Evolutionary conservation across 1,284 basidiomycete genomes (phyloP), one percentile per base, ranked within the genome.

Genomic region (Peniophora sp.): DNA sequence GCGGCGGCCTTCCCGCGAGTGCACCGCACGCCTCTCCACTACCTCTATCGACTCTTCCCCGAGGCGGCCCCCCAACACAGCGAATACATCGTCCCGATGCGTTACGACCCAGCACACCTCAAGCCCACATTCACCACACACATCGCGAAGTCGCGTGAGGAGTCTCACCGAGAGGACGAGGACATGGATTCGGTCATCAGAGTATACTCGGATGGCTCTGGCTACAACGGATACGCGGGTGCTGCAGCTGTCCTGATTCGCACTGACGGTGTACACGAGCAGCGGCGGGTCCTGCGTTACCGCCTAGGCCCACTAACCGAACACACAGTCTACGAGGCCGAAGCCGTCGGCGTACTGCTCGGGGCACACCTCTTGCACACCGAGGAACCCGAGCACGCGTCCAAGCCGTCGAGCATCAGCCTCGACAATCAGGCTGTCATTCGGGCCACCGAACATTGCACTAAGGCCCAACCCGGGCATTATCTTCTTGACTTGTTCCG

Each of bases 241-340:
- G 62, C 62, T 14, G 57, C 63, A 35, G 62, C 60, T 8, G 52
- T 58, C 11, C 12, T 57, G 37, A n/a, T 41, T 5, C 37, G 37
- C 6, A 41, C 37, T 9, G 51, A 51, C 44, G 36, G 37, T 12
- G 47, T 41, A 3, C 45, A 32, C 9, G 22, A 17, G 12, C 47
- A 47, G 11, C 24, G 11, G 3, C 49, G 20, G 41, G 49, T 44
- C 0, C 52, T 64, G 0, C 51, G 47, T 0, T 56, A 53, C 43
- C 49, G 62, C 50, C 60, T 68, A 0, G 67, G 67, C 0, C 35
- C 49, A 0, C 45, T 49, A 1, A 47, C 20, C 1, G n/a, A 57
- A 14, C 65, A 69, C 57, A 64, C 63, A 0, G 62, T 65, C 2
- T 65, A 62, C 51, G 64, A 70, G 46, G 65, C 58, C 0, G 62